Base-by-base conservation (phyloP, 768 basidiomycete genomes). In the Lepiota venenata region DNA sequence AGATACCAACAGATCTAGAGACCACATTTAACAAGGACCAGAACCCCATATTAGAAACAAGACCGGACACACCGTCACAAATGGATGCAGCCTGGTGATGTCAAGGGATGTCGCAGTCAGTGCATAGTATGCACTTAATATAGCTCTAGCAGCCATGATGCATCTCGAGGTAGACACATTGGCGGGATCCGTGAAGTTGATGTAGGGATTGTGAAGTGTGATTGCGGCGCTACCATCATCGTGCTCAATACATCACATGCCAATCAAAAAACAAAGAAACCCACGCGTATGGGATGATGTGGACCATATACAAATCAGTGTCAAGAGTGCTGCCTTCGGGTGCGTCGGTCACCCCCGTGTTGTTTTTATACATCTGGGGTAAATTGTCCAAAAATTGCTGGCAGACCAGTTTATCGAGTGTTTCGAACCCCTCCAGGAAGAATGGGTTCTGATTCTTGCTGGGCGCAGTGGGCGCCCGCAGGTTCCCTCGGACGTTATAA, bases 1-100 rank as follows among this genome's bases (percentile, higher is more conserved):
- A 93, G 81, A 68, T 93, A 93, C 91, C 91, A 93, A 66, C 90
- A 91, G 43, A 93, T 92, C 88, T 91, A 56, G 40, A 62, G 47
- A 43, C 58, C 53, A 20, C 1, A 36, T 50, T 61, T n/a, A 61
- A 37, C 15, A 58, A 47, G 59, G 29, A 52, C 18, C 14, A 53
- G 27, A 41, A 53, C 32, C 25, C 27, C n/a, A 52, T 35, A 29
- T 47, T 18, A 48, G 38, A 27, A 48, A 56, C 25, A 41, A 40
- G 10, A 18, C 18, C 52, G 32, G 8, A 35, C 88, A 52, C 60
- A 91, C 91, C 60, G 85, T 85, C 18, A 87, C 85, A 63, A 90
- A 91, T 14, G 91, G 91, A 68, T 93, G 91, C 47, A 93, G 64
- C 51, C 88, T 73, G 15, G 85, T 84, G 57, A 88, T 84, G 57